Percentiles rank a stretch among this genome's conserved stretches.
Conservation (phyloP, 1,284 basidiomycete genomes). For the Moesziomyces sp. region DNA sequence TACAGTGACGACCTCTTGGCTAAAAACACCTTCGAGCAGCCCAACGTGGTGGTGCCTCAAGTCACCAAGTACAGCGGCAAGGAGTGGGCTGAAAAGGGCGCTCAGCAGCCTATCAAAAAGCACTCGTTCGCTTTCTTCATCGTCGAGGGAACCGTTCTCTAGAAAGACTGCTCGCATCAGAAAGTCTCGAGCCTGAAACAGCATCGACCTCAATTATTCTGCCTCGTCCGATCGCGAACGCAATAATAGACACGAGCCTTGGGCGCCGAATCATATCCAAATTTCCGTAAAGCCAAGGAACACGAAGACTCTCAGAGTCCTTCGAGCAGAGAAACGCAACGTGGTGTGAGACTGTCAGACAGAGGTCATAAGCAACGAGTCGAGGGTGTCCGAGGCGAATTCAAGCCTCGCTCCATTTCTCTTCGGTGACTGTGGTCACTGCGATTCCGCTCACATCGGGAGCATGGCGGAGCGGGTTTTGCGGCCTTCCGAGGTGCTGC, state of each 20-base stretch:
- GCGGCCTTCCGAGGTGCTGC: conserved; percentile 7
- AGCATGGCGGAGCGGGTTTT: conserved; percentile 22
- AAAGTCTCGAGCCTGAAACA: too few relatives aligned
- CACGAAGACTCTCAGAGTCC: too few relatives aligned
- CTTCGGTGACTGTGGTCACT: conserved; percentile 24
- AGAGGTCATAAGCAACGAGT: neutral
- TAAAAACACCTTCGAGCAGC: conserved; percentile 45
- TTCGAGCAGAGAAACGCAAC: too few relatives aligned
- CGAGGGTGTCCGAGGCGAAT: neutral
- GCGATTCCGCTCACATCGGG: conserved; percentile 25
- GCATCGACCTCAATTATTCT: too few relatives aligned
- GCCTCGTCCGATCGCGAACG: too few relatives aligned
- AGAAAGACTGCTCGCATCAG: too few relatives aligned
- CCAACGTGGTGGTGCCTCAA: conserved; percentile 31
- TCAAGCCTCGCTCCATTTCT: conserved; percentile 22
- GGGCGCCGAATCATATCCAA: too few relatives aligned
- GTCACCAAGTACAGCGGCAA: conserved; percentile 22
- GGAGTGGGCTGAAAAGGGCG: conserved; percentile 17
- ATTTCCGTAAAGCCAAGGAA: too few relatives aligned
- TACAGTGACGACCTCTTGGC: conserved; percentile 38
- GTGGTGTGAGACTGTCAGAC: too few relatives aligned
- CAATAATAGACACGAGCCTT: too few relatives aligned
- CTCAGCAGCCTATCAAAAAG: conserved; percentile 18
- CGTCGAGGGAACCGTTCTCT: conserved; percentile 26
- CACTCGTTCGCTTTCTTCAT: conserved; percentile 44